These are phyloP conservation scores for Mycena alexandri DNA, from an alignment of 768 basidiomycete genomes.

Conservation along the genomic window DNA sequence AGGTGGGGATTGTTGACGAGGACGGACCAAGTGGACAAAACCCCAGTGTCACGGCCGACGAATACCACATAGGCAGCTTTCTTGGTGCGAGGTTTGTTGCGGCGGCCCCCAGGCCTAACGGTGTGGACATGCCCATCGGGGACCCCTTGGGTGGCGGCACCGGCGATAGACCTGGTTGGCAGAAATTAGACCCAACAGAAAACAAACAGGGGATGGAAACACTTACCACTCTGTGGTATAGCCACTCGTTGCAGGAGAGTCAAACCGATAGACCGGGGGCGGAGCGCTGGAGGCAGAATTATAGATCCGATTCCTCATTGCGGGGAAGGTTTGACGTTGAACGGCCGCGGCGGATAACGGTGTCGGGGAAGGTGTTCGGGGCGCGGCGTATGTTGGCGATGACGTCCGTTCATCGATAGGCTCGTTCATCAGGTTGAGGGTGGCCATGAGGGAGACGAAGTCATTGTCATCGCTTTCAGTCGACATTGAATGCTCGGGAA, in stretches of 20 bases:
- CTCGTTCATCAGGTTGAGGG: too few relatives aligned
- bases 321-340: too few relatives aligned
- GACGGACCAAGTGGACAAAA: neutral
- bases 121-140: neutral
- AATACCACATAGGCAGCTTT: slow-evolving; percentile 15
- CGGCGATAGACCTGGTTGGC: slow-evolving; percentile 5
- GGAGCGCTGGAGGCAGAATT: too few relatives aligned
- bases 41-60: neutral
- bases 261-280: neutral
- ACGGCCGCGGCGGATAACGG: too few relatives aligned
- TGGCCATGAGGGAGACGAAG: too few relatives aligned
- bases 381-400: too few relatives aligned
- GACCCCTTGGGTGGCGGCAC: neutral
- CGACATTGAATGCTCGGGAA: too few relatives aligned
- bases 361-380: too few relatives aligned
- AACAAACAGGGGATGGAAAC: neutral
- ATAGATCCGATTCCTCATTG: too few relatives aligned
- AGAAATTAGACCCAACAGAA: neutral
- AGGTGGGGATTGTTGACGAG: too few relatives aligned
- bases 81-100: neutral
- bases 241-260: neutral
- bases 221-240: neutral
- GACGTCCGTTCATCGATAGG: too few relatives aligned
- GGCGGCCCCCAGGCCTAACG: neutral
- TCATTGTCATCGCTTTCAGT: too few relatives aligned